phyloP scores from a whole-genome alignment of 2,329 filamentous ascomycete species.

The Nannizziopsis barbatae region DNA sequence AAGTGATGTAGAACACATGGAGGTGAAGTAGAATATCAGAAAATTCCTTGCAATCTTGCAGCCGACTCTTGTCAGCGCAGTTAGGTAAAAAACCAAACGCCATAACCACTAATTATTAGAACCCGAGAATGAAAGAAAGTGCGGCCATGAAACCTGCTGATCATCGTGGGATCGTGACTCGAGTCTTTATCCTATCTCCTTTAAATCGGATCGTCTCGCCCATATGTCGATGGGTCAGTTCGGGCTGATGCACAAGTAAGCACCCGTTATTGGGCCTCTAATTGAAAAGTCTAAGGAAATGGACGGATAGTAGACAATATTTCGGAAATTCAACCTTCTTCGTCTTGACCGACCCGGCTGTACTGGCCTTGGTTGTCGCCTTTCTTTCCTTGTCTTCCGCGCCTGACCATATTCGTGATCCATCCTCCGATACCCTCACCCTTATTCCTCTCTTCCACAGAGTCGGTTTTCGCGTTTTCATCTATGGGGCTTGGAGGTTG shows the following conservation, averaged over 20 bases:
- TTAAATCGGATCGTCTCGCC: not conserved
- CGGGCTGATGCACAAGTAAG: not conserved
- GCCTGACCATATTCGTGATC: constrained; percentile 56
- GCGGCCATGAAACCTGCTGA: not conserved
- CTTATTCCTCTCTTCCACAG: constrained; percentile 25
- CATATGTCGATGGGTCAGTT: not conserved
- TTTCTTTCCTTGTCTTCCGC: constrained; percentile 31
- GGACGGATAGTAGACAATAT: too few relatives aligned
- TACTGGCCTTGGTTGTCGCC: constrained; percentile 33
- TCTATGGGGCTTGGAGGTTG: constrained; percentile 54
- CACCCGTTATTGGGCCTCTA: not conserved
- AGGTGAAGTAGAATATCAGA: too few relatives aligned
- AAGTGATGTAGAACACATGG: too few relatives aligned
- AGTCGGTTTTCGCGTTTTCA: constrained; percentile 32
- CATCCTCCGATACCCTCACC: constrained; percentile 55
- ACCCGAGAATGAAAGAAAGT: not conserved
- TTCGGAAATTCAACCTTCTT: constrained; percentile 21
- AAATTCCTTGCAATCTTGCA: too few relatives aligned
- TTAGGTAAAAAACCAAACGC: too few relatives aligned
- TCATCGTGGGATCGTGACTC: not conserved
- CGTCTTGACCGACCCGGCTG: constrained; percentile 38
- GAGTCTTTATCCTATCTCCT: not conserved
- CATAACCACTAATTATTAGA: not conserved
- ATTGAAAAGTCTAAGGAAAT: too few relatives aligned
- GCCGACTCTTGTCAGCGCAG: too few relatives aligned